Evolutionary conservation across 352 stramenopile species (phyloP).

Genomic region (Aphanomyces invadans): DNA sequence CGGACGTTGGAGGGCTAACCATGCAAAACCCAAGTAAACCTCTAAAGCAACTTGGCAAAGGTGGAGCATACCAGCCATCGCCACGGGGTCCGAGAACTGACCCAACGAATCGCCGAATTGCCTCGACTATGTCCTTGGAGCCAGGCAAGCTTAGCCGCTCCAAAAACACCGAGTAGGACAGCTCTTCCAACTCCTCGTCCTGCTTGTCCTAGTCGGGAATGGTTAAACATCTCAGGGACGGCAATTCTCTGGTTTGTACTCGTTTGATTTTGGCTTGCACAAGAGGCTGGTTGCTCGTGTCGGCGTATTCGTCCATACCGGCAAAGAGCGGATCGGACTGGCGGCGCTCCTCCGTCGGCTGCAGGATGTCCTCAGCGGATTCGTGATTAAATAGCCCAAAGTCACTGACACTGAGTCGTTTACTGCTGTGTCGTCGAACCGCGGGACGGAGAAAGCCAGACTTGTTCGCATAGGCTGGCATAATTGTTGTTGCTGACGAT

Average conservation of each 20-base stretch:
- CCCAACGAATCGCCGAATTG: conserved; percentile 64
- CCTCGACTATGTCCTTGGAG: conserved; percentile 62
- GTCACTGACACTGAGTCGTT: conserved; percentile 61
- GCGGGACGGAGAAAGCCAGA: conserved; percentile 5
- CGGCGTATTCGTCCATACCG: not conserved
- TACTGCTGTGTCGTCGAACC: conserved; percentile 5
- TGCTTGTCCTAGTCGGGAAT: conserved; percentile 27
- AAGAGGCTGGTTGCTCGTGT: conserved; percentile 25
- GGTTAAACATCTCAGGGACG: conserved; percentile 49
- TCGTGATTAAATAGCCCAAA: conserved; percentile 47
- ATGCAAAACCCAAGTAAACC: not conserved
- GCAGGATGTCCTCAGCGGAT: too few species aligned
- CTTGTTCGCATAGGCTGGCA: not conserved
- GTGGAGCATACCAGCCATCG: conserved; percentile 33
- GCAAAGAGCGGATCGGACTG: conserved; percentile 23
- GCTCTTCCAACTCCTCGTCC: conserved; percentile 33
- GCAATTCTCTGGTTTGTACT: conserved; percentile 42
- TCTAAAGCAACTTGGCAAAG: not conserved
- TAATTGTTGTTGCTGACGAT: not conserved
- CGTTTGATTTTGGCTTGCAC: conserved; percentile 19
- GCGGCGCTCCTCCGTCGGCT: not conserved
- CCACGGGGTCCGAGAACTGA: conserved; percentile 71
- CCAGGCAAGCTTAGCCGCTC: conserved; percentile 60
- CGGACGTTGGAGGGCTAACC: conserved; percentile 41
- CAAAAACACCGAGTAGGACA: conserved; percentile 74